Evolutionary conservation across 148 eudicot genomes (phyloP), one percentile per base, ranked within the genome.

Genomic region (Tetragonia tetragonoides): DNA sequence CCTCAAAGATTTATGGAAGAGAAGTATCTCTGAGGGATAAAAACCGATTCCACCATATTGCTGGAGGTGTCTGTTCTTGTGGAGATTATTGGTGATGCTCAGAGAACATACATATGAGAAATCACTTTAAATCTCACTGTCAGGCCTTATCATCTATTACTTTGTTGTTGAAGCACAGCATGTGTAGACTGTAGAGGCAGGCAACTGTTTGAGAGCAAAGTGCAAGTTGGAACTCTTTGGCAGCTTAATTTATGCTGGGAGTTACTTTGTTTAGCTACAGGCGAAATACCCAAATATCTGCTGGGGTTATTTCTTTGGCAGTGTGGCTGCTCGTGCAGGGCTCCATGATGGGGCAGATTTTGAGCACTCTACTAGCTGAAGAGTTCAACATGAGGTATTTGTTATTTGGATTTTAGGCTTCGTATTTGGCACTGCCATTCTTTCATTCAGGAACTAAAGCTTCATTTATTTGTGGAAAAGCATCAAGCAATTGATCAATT

Each of bases 11-110:
- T 39, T 90, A 86, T 67, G 64, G 42, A 60, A 84, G 94, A 82
- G 87, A 87, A 78, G 80, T 90, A 10, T 83, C 80, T 53, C 12
- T 90, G 65, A 87, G 92, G 78, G 92, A 93, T 83, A 91, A 89
- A 79, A 89, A 82, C 73, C 87, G 95, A 49, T 93, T 91, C 67
- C 97, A 93, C 81, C 93, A 88, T 77, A 84, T 91, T 49, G 78
- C 82, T 44, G 82, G 75, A 49, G 97, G 97, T 10, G 78, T 80
- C 20, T 93, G 97, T 73, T 89, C 93, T 66, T 93, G 97, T 76
- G 88, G 87, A 75, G 90, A 91, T 73, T 89, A 89, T 70, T 91
- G 95, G 95, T 93, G 85, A 90, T 79, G 15, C 79, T 61, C 18
- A 34, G 63, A 63, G 17, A n/a, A 2, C 63, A 0, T 53, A 66